Conservation (phyloP, 2,329 filamentous ascomycete species). For the Incumbomyces delicatus region DNA sequence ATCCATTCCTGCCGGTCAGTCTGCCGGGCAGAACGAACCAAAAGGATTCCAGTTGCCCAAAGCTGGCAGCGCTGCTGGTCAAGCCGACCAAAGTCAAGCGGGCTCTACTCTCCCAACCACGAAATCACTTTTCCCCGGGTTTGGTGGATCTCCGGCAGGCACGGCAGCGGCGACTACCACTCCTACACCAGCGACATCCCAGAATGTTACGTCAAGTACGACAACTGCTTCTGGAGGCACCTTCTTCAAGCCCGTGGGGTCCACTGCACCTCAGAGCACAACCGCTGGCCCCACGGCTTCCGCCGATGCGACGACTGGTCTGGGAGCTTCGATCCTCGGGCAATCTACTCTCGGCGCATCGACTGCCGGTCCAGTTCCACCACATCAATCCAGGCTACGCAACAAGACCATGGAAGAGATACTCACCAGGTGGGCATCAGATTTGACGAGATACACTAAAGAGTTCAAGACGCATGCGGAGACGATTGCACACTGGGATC, state of each 20-base stretch:
- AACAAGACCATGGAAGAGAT: slow-evolving; percentile 99
- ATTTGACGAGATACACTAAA: slow-evolving; percentile 91
- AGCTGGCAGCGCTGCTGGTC: slow-evolving; percentile 6
- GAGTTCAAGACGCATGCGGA: slow-evolving; percentile 87
- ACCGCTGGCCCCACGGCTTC: slow-evolving; percentile 4
- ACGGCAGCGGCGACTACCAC: slow-evolving; percentile 9
- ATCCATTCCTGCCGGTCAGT: slow-evolving; percentile 7
- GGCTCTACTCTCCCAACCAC: slow-evolving; percentile 7
- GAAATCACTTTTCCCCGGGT: slow-evolving; percentile 1
- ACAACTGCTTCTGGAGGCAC: slow-evolving; percentile 21
- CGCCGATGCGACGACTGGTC: slow-evolving; percentile 5
- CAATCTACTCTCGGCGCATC: slow-evolving; percentile 55
- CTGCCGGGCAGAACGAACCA: slow-evolving; percentile 2
- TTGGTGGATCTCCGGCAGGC: slow-evolving; percentile 7
- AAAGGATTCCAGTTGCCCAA: slow-evolving; percentile 11
- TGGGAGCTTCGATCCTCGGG: not conserved
- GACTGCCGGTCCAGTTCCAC: slow-evolving; percentile 69
- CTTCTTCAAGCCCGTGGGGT: slow-evolving; percentile 12
- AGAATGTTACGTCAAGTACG: slow-evolving; percentile 13
- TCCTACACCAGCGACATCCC: slow-evolving; percentile 13
- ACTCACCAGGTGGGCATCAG: slow-evolving; percentile 90
- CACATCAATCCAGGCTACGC: slow-evolving; percentile 75
- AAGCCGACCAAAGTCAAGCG: slow-evolving; percentile 8
- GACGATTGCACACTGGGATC: slow-evolving; percentile 83
- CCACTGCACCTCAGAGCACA: slow-evolving; percentile 10